Evolutionary conservation across 1,139 yeast species (phyloP), one percentile per base, ranked within the genome.

Genomic region (Geotrichum aggregatum): DNA sequence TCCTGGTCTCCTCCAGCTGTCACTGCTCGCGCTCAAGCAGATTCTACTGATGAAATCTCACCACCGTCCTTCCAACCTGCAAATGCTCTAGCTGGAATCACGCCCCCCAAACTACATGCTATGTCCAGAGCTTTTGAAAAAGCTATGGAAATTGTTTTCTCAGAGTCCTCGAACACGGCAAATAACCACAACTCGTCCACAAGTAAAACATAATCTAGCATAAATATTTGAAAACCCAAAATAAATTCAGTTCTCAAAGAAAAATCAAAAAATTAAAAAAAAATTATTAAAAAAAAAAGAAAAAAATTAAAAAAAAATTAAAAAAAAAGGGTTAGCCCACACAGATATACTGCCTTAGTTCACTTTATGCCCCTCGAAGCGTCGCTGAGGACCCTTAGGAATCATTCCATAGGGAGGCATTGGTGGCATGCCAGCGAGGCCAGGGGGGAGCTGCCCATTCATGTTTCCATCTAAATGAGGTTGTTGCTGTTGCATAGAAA

Each of bases 361-460:
- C 49, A 46, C 36, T 19, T 46, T 46, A 28, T 36, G 49, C 14
- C 36, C 44, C 16, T 33, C 50, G 40, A 47, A 22, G 33, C 52
- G 47, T 24, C 44, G 28, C 34, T 50, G 35, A 31, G 46, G 26
- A 38, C 42, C 47, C 41, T 45, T 52, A 6, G 34, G 49, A 38
- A 34, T 52, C 39, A 47, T 34, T 14, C 43, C 52, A 42, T 39
- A 49, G 14, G 57, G 60, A 1, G 55, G 57, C 1, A 56, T 58
- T 30, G 58, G 62, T 8, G 28, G 28, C 47, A 54, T 50, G 6
- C 59, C 60, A 28, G 62, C 61, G 24, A 52, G 50, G 14, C 51
- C 53, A 4, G 57, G 55, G 13, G 52, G 56, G 24, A 44, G 38
- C 18, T 52, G 31, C 47, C 49, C 46, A 36, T 7, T 44, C 45